These are phyloP conservation scores for Macrophomina tecta DNA, from an alignment of 2,329 filamentous ascomycete genomes.

Conservation along the genomic window DNA sequence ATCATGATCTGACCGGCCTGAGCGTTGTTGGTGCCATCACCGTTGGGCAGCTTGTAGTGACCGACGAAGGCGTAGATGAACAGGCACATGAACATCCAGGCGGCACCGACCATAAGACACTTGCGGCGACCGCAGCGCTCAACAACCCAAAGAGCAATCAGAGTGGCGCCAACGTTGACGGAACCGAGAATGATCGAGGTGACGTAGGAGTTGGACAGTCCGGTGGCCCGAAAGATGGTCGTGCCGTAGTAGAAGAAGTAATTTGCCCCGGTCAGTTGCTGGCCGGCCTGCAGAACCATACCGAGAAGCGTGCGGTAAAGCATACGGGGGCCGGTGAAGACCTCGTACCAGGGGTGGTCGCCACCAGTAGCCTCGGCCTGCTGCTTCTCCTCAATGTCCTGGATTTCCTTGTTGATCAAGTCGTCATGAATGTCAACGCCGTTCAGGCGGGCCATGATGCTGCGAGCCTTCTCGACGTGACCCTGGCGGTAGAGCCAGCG, in stretches of 20 bases:
- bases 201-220: slow-evolving; percentile 51
- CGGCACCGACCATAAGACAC: slow-evolving; percentile 51
- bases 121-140: slow-evolving; percentile 54
- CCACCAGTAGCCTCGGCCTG: slow-evolving; percentile 56
- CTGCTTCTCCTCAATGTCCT: slow-evolving; percentile 62
- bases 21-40: slow-evolving; percentile 43
- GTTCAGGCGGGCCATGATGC: slow-evolving; percentile 60
- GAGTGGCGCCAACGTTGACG: slow-evolving; percentile 56
- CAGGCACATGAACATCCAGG: slow-evolving; percentile 65
- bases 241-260: slow-evolving; percentile 67
- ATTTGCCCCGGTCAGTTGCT: slow-evolving; percentile 72
- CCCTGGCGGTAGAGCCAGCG: slow-evolving; percentile 59
- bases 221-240: slow-evolving; percentile 51
- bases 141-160: slow-evolving; percentile 55
- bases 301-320: slow-evolving; percentile 66
- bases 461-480: slow-evolving; percentile 54
- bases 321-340: slow-evolving; percentile 71
- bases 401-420: slow-evolving; percentile 58
- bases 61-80: slow-evolving; percentile 58
- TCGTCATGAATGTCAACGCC: slow-evolving; percentile 61
- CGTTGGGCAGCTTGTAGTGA: slow-evolving; percentile 49
- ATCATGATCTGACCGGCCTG: slow-evolving; percentile 66
- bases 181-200: slow-evolving; percentile 56
- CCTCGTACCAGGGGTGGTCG: slow-evolving; percentile 58
- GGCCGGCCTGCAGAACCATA: slow-evolving; percentile 63